A percentile compares a stretch with the other conserved stretches of the same genome.
Conservation (phyloP, 2,329 filamentous ascomycete species). For the Simplicillium aogashimaense region DNA sequence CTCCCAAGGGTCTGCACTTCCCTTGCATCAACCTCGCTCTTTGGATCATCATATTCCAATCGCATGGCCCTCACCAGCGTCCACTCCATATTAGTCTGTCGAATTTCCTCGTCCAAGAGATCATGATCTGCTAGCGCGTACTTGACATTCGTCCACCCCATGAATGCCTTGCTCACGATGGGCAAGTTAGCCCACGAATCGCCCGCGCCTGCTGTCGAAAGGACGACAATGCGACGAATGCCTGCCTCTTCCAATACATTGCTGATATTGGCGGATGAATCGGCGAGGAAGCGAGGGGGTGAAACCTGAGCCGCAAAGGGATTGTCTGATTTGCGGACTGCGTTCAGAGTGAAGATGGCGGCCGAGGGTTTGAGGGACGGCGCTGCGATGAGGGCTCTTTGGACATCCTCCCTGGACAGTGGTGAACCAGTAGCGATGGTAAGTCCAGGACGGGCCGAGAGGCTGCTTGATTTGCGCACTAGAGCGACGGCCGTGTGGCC, state of each 20-base stretch:
- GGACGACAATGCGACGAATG: conserved; percentile 22
- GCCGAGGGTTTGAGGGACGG: conserved; percentile 15
- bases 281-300: conserved; percentile 25
- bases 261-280: conserved; percentile 24
- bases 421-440: conserved; percentile 23
- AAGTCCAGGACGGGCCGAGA: conserved; percentile 14
- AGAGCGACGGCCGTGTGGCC: conserved; percentile 27
- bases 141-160: conserved; percentile 29
- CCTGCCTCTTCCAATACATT: conserved; percentile 20
- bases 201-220: conserved; percentile 28
- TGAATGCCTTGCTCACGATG: conserved; percentile 22
- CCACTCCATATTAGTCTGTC: conserved; percentile 22
- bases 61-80: conserved; percentile 23
- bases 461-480: conserved; percentile 18
- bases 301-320: conserved; percentile 27
- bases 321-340: conserved; percentile 26
- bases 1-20: conserved; percentile 18
- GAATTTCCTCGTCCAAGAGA: conserved; percentile 24
- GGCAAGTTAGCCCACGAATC: conserved; percentile 25
- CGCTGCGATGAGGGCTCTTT: conserved; percentile 12
- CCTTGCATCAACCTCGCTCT: conserved; percentile 6
- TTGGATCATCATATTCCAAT: conserved; percentile 19
- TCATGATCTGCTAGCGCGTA: conserved; percentile 25
- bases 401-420: conserved; percentile 22
- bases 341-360: conserved; percentile 28